Evolutionary conservation across 768 basidiomycete species (phyloP).

Genomic region (Pisolithus orientalis): DNA sequence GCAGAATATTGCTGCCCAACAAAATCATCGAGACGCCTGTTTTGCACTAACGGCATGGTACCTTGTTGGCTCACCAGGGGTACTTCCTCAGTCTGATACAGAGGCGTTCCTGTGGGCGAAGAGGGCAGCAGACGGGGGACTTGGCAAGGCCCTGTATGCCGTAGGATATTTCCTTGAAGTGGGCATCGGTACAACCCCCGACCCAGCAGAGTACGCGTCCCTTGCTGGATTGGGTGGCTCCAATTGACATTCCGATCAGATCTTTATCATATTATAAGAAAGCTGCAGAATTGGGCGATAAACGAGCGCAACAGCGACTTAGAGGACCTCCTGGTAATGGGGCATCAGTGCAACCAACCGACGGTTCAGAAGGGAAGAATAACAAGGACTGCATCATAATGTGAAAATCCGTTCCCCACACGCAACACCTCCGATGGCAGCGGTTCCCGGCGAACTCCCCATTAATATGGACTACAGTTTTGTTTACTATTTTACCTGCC

Average conservation of each 20-base stretch:
- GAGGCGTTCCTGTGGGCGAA: conserved; percentile 98
- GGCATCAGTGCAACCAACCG: conserved; percentile 46
- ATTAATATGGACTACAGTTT: neutral
- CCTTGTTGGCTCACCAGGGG: conserved; percentile 94
- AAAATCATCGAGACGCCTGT: conserved; percentile 93
- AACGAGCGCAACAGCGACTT: conserved; percentile 83
- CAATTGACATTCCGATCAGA: conserved; percentile 30
- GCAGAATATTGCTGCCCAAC: conserved; percentile 96
- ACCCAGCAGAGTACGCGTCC: conserved; percentile 55
- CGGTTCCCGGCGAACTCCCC: conserved; percentile 1
- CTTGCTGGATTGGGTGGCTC: neutral
- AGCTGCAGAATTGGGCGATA: conserved; percentile 90
- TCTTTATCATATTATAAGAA: conserved; percentile 80
- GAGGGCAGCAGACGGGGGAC: conserved; percentile 86
- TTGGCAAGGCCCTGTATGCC: conserved; percentile 96
- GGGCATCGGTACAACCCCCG: conserved; percentile 74
- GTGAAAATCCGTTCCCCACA: conserved; percentile 35
- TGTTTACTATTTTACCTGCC: neutral
- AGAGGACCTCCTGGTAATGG: conserved; percentile 52
- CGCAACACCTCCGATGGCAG: neutral
- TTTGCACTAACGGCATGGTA: conserved; percentile 99
- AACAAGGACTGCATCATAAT: conserved; percentile 84
- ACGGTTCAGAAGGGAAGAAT: conserved; percentile 44
- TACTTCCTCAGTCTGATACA: conserved; percentile 96
- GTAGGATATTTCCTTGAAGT: conserved; percentile 97